These are phyloP conservation scores for Penicillium bialowiezense DNA, from an alignment of 495 filamentous ascomycete genomes.

Conservation along the genomic window DNA sequence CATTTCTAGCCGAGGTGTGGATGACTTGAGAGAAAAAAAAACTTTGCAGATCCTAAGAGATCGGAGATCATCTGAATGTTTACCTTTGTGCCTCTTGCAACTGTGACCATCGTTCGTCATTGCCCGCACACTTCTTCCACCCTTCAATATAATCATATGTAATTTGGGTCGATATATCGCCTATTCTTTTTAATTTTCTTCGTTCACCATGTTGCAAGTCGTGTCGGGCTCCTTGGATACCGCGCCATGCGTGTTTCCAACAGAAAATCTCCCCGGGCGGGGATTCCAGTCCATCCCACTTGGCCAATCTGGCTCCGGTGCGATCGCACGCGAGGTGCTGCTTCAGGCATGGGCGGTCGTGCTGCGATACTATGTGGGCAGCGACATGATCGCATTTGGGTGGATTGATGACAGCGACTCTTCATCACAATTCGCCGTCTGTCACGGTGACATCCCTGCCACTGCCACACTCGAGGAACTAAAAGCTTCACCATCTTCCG, in stretches of 20 bases:
- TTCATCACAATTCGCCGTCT: conserved; percentile 2
- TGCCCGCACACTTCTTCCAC: neutral
- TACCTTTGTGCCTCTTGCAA: neutral
- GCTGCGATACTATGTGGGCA: conserved; percentile 40
- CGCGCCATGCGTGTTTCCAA: conserved; percentile 11
- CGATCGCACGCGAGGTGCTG: neutral
- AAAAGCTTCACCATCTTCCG: neutral
- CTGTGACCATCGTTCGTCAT: neutral
- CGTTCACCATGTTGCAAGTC: conserved; percentile 8
- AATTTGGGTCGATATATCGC: conserved; percentile 1
- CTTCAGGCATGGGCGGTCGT: conserved; percentile 42
- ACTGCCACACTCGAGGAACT: conserved; percentile 4
- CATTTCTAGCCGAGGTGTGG: neutral
- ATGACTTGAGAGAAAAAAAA: neutral
- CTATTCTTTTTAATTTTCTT: neutral
- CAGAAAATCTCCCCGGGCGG: conserved; percentile 7
- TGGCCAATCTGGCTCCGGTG: neutral
- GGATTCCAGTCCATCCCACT: conserved; percentile 10
- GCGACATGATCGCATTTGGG: conserved; percentile 46
- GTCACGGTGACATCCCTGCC: conserved; percentile 9
- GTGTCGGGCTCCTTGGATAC: conserved; percentile 8
- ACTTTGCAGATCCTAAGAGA: neutral
- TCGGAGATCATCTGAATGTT: neutral
- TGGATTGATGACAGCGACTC: conserved; percentile 10
- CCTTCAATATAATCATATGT: neutral